Evolutionary conservation across 2,329 filamentous ascomycete genomes (phyloP).

Genomic region (Epichloe scottii): DNA sequence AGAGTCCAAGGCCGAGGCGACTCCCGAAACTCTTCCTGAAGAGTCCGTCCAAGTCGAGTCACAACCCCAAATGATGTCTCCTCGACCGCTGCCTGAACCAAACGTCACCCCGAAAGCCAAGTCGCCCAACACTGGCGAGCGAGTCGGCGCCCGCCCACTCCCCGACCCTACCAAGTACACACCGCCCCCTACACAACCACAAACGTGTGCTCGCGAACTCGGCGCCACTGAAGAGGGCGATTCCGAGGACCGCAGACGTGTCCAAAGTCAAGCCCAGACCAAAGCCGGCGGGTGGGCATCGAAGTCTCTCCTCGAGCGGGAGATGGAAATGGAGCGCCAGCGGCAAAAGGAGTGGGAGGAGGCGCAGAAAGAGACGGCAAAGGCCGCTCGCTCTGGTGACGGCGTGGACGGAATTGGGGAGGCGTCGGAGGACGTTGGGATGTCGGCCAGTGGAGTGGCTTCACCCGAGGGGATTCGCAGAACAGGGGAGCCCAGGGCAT

Average conservation of each 20-base stretch:
- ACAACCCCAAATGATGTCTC: not conserved
- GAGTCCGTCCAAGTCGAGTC: not conserved
- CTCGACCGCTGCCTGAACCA: conserved; percentile 32
- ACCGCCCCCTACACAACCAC: conserved; percentile 13
- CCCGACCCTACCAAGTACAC: conserved; percentile 33
- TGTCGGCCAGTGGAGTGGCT: conserved; percentile 63
- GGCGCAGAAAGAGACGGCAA: conserved; percentile 51
- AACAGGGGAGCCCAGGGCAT: conserved; percentile 55
- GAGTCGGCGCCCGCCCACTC: conserved; percentile 37
- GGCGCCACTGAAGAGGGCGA: conserved; percentile 48
- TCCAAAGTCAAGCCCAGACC: conserved; percentile 45
- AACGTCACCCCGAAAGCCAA: conserved; percentile 19
- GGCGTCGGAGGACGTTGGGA: conserved; percentile 61
- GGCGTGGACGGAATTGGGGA: conserved; percentile 52
- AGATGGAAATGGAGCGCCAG: conserved; percentile 70
- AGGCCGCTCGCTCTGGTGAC: conserved; percentile 36
- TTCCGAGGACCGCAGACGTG: conserved; percentile 47
- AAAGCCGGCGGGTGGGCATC: conserved; percentile 51
- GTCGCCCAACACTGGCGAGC: conserved; percentile 17
- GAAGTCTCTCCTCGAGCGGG: conserved; percentile 62
- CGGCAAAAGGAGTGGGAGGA: conserved; percentile 72
- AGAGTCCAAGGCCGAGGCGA: conserved; percentile 15
- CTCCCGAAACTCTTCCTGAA: not conserved
- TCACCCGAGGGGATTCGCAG: conserved; percentile 62
- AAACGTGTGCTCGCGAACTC: conserved; percentile 43